Base-by-base conservation (phyloP, 371 early-diverging fungal species). In the Thermomucor indicae-seudaticae region DNA sequence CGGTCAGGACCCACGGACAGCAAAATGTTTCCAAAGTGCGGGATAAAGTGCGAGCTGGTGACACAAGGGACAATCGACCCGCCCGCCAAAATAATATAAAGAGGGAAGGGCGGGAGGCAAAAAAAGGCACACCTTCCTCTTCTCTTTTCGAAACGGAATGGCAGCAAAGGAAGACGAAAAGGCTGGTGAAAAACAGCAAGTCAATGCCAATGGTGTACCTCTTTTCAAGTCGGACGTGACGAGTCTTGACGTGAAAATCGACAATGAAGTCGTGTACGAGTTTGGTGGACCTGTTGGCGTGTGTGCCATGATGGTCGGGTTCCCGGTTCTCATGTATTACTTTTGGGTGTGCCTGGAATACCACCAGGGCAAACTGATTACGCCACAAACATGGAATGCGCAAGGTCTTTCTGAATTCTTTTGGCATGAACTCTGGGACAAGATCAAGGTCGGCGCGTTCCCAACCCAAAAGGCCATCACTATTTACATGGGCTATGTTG, bases 261-360 rank as follows among this genome's bases (percentile, higher is more conserved):
- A 86, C 60, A 75, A 70, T 45, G 78, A 79, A 58, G 67, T 86
- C 41, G 75, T 83, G 29, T 76, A 79, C 50, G 86, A 88, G 60
- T 88, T 88, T 58, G 87, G 87, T 60, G 89, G 89, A 11, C 84
- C 87, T 12, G 31, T 72, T 30, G 88, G 89, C 25, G 81, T 78
- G 4, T 57, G 71, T 7, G 80, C 78, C 17, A 85, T 88, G 85
- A 86, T 88, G 76, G 22, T 83, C 17, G 80, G 82, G 10, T 86
- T 88, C 58, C 86, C 89, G 32, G 55, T 68, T 41, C 65, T 86
- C 24, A 86, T 88, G 88, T 84, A 78, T 55, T 88, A 88, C 60
- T 79, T 85, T 49, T 85, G 82, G 76, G 72, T 80, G 30, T 85
- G 81, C 49, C 71, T 88, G 37, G 82, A 84, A 58, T 79, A 72